A percentile compares a stretch with the other conserved stretches of the same genome.
phyloP scores from a whole-genome alignment of 352 stramenopile species.

The Globisporangium yorkense region DNA sequence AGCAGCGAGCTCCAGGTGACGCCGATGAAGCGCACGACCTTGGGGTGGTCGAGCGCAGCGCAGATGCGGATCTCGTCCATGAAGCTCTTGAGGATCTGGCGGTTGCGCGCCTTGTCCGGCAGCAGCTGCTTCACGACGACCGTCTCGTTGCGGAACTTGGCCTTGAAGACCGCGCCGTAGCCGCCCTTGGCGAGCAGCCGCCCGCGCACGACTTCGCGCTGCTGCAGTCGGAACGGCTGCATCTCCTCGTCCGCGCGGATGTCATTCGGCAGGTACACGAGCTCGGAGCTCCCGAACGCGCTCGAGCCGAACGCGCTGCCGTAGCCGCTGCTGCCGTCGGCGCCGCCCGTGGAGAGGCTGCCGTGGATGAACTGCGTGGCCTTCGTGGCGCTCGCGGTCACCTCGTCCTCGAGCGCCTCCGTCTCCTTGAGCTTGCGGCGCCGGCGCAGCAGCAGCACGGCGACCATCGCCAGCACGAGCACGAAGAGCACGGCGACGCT shows the following conservation, averaged over 20 bases:
- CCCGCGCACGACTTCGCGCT: conserved; percentile 23
- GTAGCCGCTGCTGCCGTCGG: background rate
- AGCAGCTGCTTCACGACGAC: conserved; percentile 35
- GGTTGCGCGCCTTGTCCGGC: conserved; percentile 24
- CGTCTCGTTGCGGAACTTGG: conserved; percentile 22
- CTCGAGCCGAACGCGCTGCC: background rate
- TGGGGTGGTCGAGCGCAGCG: conserved; percentile 43
- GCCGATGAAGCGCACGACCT: conserved; percentile 46
- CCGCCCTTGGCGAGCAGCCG: conserved; percentile 25
- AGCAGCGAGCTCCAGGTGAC: conserved; percentile 49
- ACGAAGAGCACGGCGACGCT: conserved; percentile 17
- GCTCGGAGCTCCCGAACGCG: conserved; percentile 1
- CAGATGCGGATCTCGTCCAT: conserved; percentile 69
- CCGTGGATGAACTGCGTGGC: conserved; percentile 14
- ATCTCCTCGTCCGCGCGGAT: conserved; percentile 31
- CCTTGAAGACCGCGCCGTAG: conserved; percentile 27
- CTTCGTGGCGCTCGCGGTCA: conserved; percentile 9
- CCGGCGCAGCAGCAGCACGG: conserved; percentile 13
- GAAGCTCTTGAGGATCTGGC: conserved; percentile 26
- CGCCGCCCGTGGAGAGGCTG: conserved; percentile 6
- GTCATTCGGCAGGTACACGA: conserved; percentile 25
- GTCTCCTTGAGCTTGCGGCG: conserved; percentile 13
- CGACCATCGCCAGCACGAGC: conserved; percentile 13
- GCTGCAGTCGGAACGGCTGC: conserved; percentile 23
- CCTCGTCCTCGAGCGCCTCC: conserved; percentile 11